Conservation (phyloP, 2,329 filamentous ascomycete genomes). For the Colletotrichum musicola region DNA sequence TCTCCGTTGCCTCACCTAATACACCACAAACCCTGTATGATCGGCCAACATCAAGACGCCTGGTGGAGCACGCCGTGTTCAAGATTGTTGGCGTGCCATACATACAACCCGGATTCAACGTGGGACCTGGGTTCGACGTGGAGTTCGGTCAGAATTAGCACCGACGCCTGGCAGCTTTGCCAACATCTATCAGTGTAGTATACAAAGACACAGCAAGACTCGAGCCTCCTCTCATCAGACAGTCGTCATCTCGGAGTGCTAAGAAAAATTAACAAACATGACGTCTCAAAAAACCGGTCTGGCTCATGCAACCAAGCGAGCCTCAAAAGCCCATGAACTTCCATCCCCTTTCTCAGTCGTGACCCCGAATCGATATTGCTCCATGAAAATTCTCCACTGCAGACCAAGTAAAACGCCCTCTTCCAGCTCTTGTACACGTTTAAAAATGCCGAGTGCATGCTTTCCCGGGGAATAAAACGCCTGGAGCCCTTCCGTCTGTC, state of each 20-base stretch:
- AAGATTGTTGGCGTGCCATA: too few relatives aligned
- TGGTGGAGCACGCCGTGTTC: not conserved
- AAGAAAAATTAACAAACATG: slow-evolving; percentile 10
- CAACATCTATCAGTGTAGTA: slow-evolving; percentile 24
- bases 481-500: slow-evolving; percentile 15
- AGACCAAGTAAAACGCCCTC: slow-evolving; percentile 38
- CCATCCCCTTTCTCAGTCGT: slow-evolving; percentile 3
- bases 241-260: slow-evolving; percentile 22
- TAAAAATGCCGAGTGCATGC: slow-evolving; percentile 29
- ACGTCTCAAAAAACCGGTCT: slow-evolving; percentile 11
- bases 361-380: slow-evolving; percentile 17
- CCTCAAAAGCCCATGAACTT: not conserved
- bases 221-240: slow-evolving; percentile 12
- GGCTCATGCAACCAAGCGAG: slow-evolving; percentile 25
- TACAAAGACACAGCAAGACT: slow-evolving; percentile 22
- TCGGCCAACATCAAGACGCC: not conserved
- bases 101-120: not conserved
- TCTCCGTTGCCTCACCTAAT: not conserved
- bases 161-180: slow-evolving; percentile 9
- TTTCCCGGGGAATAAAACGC: slow-evolving; percentile 32
- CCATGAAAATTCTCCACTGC: slow-evolving; percentile 25
- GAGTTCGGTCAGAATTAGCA: slow-evolving; percentile 18
- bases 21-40: not conserved
- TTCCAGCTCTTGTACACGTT: slow-evolving; percentile 30
- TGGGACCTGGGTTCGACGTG: not conserved